phyloP scores from a whole-genome alignment of 768 basidiomycete genomes.

The Leccinum broughii region DNA sequence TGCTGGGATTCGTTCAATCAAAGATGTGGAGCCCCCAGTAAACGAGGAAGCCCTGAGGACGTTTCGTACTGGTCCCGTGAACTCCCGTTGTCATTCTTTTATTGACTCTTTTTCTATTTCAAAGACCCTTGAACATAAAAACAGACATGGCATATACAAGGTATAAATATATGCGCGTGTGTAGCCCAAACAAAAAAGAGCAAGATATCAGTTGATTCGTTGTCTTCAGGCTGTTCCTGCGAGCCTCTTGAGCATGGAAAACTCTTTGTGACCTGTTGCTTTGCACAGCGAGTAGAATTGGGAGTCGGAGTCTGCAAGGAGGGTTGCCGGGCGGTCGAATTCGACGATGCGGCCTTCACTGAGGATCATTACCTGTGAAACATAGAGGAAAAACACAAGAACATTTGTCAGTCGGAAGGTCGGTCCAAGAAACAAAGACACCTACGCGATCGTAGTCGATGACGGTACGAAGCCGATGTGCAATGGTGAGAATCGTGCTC shows the following conservation, averaged over 20 bases:
- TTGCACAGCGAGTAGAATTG: constrained; percentile 70
- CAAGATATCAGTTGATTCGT: neutral
- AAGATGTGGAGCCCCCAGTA: constrained; percentile 74
- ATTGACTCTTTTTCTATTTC: neutral
- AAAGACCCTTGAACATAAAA: neutral
- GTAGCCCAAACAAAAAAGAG: neutral
- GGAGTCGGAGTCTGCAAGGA: constrained; percentile 57
- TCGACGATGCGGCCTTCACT: constrained; percentile 80
- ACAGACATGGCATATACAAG: constrained; percentile 11
- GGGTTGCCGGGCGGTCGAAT: constrained; percentile 62
- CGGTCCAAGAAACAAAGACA: constrained; percentile 4
- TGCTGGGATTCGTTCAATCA: constrained; percentile 51
- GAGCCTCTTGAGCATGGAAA: constrained; percentile 66
- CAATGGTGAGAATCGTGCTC: constrained; percentile 82
- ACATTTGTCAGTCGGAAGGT: constrained; percentile 6
- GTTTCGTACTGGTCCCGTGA: neutral
- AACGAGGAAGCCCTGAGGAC: neutral
- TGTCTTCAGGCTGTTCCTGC: constrained; percentile 39
- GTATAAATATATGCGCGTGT: neutral
- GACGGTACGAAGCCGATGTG: constrained; percentile 75
- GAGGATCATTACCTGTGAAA: constrained; percentile 65
- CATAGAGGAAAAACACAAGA: neutral
- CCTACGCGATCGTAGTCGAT: constrained; percentile 83
- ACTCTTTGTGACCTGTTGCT: constrained; percentile 73
- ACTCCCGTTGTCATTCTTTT: neutral